A percentile compares a stretch with the other conserved stretches of the same genome.
Conservation (phyloP, 169 alveolate genomes). For the Toxoplasma gondii region DNA sequence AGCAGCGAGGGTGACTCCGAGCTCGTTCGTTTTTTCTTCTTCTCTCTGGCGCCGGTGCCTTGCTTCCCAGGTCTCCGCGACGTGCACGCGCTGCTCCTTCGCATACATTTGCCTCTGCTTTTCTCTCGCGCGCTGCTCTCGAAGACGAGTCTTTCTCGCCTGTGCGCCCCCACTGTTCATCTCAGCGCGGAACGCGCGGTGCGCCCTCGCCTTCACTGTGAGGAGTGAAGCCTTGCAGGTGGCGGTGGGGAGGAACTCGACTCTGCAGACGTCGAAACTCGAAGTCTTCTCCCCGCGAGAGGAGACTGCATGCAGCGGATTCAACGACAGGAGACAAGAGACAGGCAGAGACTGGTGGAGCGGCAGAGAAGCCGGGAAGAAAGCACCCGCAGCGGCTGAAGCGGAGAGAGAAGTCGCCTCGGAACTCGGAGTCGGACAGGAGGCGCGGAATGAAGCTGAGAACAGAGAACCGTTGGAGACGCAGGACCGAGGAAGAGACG, state of each 20-base stretch:
- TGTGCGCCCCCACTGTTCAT: background rate
- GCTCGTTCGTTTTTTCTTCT: background rate
- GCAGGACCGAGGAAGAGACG: background rate
- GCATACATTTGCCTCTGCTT: too few relatives aligned
- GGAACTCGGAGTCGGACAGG: background rate
- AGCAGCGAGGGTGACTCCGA: background rate
- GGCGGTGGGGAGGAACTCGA: slow-evolving; percentile 6
- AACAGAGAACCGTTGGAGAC: background rate
- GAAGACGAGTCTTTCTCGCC: background rate
- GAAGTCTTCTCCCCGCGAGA: background rate
- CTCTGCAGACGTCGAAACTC: background rate
- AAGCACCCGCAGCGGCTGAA: background rate
- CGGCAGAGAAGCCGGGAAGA: background rate
- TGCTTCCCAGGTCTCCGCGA: background rate
- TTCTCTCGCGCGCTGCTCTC: background rate
- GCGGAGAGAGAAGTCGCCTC: background rate
- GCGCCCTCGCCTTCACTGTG: background rate
- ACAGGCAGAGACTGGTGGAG: slow-evolving; percentile 21
- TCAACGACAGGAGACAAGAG: background rate
- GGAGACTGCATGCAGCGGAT: background rate
- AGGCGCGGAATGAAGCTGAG: background rate
- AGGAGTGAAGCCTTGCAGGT: background rate
- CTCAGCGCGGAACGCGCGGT: background rate
- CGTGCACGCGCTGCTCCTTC: background rate
- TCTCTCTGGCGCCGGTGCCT: background rate